A percentile compares a stretch with the other conserved stretches of the same genome.
These are phyloP conservation scores for Linaria vulgaris DNA, from an alignment of 257 asterid species.

Conservation along the genomic window DNA sequence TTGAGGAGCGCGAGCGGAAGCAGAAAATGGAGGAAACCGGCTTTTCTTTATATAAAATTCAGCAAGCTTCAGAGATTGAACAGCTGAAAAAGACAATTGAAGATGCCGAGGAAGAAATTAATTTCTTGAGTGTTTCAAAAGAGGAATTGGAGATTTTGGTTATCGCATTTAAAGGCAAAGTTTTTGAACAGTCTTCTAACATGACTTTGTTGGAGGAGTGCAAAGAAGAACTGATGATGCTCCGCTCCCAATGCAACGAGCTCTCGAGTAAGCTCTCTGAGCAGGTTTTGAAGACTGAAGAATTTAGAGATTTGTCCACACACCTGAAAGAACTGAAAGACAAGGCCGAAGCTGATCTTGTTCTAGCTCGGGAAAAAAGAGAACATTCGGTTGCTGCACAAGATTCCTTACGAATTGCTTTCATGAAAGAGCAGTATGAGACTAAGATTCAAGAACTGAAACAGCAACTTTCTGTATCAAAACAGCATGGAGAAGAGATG, in stretches of 20 bases:
- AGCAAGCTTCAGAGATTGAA: constrained; percentile 41
- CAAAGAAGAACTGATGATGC: constrained; percentile 42
- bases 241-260: constrained; percentile 48
- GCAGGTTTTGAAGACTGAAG: constrained; percentile 74
- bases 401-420: constrained; percentile 86
- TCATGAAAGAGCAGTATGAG: constrained; percentile 87
- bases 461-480: constrained; percentile 75
- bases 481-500: constrained; percentile 94
- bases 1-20: constrained; percentile 45
- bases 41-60: constrained; percentile 34
- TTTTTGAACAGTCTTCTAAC: constrained; percentile 46
- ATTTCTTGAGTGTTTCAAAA: constrained; percentile 40
- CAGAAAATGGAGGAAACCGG: constrained; percentile 36
- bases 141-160: constrained; percentile 65
- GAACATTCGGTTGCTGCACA: constrained; percentile 57
- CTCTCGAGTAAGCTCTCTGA: constrained; percentile 63
- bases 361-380: constrained; percentile 50
- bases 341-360: constrained; percentile 76
- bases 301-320: constrained; percentile 65
- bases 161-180: constrained; percentile 49
- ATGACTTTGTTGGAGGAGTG: constrained; percentile 37
- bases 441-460: constrained; percentile 76
- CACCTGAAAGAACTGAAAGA: constrained; percentile 87
- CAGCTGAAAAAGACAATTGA: constrained; percentile 37
- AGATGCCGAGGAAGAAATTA: constrained; percentile 53